Evolutionary conservation across 768 basidiomycete species (phyloP), one percentile per base, ranked within the genome.

Genomic region (Paxillus ammoniavirescens): DNA sequence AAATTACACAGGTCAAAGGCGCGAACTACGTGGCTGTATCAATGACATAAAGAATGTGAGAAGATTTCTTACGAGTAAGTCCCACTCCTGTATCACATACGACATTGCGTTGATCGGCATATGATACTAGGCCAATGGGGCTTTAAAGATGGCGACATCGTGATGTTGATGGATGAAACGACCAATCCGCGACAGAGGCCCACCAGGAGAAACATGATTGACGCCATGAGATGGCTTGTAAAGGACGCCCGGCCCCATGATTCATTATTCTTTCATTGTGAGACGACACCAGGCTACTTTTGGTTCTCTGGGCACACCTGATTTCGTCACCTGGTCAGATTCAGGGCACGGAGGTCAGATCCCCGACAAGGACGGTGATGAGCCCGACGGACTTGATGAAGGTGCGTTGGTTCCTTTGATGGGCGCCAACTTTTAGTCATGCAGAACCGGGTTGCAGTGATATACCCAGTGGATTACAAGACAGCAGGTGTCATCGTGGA

Each of bases 291-390:
- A 33, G 42, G 17, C 6, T 18, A 36, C 12, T 6, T 13, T 40
- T 9, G 28, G 30, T 17, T 38, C 7, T 17, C 9, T 30, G 13
- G 6, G 1, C 33, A 6, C 3, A 50, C 23, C 23, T 17, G 33
- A 41, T 37, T 14, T 53, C 10, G 9, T 12, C 10, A 13, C 41
- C 44, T n/a, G 8, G 50, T 23, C 52, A 90, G 89, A 92, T 71
- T 96, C 94, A 1, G 96, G 95, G 0, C 95, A 98, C 62, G 96
- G 97, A n/a, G 96, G 94, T 9, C 94, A 95, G 65, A 85, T 87
- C 3, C 77, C 76, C 49, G 93, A 97, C 69, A 55, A 72, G 2
- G 79, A 91, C 59, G 90, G 89, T 3, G 91, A 92, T 59, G 87
- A 95, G 69, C 72, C 76, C 0, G 88, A 91, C 61, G 93, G 93